phyloP scores from a whole-genome alignment of 2,329 filamentous ascomycete genomes.

The Fusarium nodosum region DNA sequence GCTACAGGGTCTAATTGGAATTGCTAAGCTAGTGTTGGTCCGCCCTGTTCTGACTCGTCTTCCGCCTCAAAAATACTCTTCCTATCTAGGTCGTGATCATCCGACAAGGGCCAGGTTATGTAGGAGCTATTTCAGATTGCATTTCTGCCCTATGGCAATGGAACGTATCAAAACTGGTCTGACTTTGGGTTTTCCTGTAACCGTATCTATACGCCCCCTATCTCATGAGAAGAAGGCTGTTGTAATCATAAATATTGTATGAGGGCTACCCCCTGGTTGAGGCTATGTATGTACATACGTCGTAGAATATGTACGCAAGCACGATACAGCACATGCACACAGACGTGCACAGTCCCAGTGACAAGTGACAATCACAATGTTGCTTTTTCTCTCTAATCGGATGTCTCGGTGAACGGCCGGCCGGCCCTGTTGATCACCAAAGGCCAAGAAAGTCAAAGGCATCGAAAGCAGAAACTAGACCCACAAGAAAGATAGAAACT shows the following conservation, averaged over 20 bases:
- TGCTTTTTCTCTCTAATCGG: conserved; percentile 23
- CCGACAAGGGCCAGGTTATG: conserved; percentile 17
- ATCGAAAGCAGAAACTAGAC: conserved; percentile 12
- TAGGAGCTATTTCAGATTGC: conserved; percentile 6
- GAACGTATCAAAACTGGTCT: conserved; percentile 34
- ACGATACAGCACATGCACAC: conserved; percentile 32
- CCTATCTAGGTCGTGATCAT: conserved; percentile 25
- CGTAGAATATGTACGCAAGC: not conserved
- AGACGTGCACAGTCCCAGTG: conserved; percentile 15
- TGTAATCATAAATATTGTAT: not conserved
- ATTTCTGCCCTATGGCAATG: conserved; percentile 37
- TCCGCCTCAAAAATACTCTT: conserved; percentile 27
- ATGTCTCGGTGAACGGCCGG: conserved; percentile 30
- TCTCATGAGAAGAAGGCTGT: conserved; percentile 8
- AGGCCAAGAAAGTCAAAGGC: conserved; percentile 23
- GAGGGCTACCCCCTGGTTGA: not conserved
- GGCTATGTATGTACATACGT: conserved; percentile 2
- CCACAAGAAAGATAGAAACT: conserved; percentile 25
- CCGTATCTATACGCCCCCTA: conserved; percentile 1
- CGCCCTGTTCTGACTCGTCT: conserved; percentile 37
- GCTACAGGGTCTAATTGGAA: conserved; percentile 23
- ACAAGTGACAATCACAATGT: conserved; percentile 18
- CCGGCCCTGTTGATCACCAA: conserved; percentile 34
- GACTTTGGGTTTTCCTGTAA: conserved; percentile 37
- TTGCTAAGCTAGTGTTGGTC: conserved; percentile 10